Percentiles rank a stretch among this genome's conserved stretches.
phyloP scores from a whole-genome alignment of 1,284 basidiomycete genomes.

The Peniophora sp. region DNA sequence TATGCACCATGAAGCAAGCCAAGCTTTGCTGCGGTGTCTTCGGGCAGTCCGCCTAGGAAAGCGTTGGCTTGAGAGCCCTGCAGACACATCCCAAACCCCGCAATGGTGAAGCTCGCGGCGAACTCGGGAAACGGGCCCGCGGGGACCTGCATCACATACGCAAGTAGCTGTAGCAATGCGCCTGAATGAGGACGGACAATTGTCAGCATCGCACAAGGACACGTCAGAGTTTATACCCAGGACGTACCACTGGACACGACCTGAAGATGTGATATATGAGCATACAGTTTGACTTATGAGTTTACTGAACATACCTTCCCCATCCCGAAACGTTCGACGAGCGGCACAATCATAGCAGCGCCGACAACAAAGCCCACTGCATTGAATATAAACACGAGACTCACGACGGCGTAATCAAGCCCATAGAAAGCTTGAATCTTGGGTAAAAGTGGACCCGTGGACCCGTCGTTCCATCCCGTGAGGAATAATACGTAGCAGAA shows the following conservation, averaged over 20 bases:
- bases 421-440: conserved; percentile 43
- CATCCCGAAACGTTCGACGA: background rate
- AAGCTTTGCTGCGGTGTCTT: conserved; percentile 43
- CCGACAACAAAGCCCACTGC: conserved; percentile 48
- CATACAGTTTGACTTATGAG: no score
- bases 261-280: no score
- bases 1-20: conserved; percentile 48
- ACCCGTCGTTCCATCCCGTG: conserved; percentile 56
- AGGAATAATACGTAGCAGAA: conserved; percentile 34
- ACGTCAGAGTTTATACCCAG: no score
- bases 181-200: conserved; percentile 27
- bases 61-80: conserved; percentile 50
- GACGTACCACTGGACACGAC: no score
- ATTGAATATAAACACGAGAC: conserved; percentile 28
- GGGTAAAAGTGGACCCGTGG: conserved; percentile 51
- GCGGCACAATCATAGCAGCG: conserved; percentile 30
- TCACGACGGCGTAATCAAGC: conserved; percentile 18
- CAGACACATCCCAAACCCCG: conserved; percentile 49
- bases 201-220: no score
- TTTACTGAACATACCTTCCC: conserved; percentile 19
- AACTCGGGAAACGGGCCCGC: conserved; percentile 58
- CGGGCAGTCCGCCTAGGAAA: conserved; percentile 40
- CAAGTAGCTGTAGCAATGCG: conserved; percentile 18
- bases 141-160: conserved; percentile 44
- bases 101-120: conserved; percentile 45